A percentile compares a stretch with the other conserved stretches of the same genome.
Conservation (phyloP, 306 rosid species). For the Gastrolobium bilobum region DNA sequence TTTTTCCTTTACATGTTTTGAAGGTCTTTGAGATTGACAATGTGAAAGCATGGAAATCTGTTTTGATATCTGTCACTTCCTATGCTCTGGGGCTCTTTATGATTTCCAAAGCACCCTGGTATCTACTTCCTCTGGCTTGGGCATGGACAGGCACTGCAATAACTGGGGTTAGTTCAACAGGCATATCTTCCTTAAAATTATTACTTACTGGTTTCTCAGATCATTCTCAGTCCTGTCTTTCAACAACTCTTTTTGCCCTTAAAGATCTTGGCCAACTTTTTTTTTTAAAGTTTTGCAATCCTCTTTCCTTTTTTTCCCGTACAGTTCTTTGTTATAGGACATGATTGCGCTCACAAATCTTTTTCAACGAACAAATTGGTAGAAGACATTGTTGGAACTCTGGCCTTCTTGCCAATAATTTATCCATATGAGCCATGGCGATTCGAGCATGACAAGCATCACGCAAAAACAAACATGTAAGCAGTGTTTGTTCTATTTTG, state of each 20-base stretch:
- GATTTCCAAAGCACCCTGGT: slow-evolving; percentile 96
- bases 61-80: slow-evolving; percentile 84
- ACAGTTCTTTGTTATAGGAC: slow-evolving; percentile 97
- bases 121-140: slow-evolving; percentile 99
- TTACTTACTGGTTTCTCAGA: neutral
- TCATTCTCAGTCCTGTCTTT: slow-evolving; percentile 10
- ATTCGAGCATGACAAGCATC: slow-evolving; percentile 96
- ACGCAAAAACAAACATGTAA: slow-evolving; percentile 98
- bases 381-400: slow-evolving; percentile 94
- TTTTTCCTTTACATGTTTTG: slow-evolving; percentile 18
- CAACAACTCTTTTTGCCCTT: neutral
- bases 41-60: slow-evolving; percentile 83
- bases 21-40: slow-evolving; percentile 93
- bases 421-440: slow-evolving; percentile 99
- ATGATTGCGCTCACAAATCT: slow-evolving; percentile 98
- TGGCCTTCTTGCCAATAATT: slow-evolving; percentile 91
- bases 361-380: slow-evolving; percentile 93
- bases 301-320: slow-evolving; percentile 43
- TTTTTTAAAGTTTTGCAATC: slow-evolving; percentile 43
- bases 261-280: neutral
- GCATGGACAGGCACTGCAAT: slow-evolving; percentile 98
- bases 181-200: slow-evolving; percentile 33
- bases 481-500: slow-evolving; percentile 36
- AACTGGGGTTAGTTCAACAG: slow-evolving; percentile 85
- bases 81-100: slow-evolving; percentile 82